Conservation (phyloP, 257 asterid species). For the Plantago elongata region DNA sequence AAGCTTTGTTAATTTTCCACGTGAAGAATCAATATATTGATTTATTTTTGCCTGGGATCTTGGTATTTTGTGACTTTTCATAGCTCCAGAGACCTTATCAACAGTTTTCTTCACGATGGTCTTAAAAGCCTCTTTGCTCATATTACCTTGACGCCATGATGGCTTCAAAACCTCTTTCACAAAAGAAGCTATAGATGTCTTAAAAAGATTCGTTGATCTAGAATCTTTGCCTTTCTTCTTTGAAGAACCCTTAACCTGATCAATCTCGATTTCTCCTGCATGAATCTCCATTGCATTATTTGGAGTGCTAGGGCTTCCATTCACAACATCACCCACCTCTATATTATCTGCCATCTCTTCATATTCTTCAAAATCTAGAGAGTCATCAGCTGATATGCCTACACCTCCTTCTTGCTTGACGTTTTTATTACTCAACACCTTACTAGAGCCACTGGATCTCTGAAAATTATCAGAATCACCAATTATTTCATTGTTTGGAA, state of each 20-base stretch:
- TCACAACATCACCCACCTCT: conserved; percentile 67
- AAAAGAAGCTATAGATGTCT: conserved; percentile 72
- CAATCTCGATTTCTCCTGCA: conserved; percentile 67
- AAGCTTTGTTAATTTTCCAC: conserved; percentile 86
- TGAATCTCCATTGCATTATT: conserved; percentile 40
- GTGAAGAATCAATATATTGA: conserved; percentile 81
- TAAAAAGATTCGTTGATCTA: conserved; percentile 62
- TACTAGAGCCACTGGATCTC: conserved; percentile 43
- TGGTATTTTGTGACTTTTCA: conserved; percentile 76
- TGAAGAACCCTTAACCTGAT: conserved; percentile 60
- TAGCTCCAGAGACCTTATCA: conserved; percentile 95
- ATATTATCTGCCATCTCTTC: conserved; percentile 82
- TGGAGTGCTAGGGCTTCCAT: conserved; percentile 59
- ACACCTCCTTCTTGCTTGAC: conserved; percentile 37
- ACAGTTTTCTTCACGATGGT: conserved; percentile 99
- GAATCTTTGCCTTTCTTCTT: conserved; percentile 61
- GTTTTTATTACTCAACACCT: conserved; percentile 41
- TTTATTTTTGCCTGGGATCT: conserved; percentile 78
- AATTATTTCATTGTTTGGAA: conserved; percentile 39
- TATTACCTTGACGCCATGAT: conserved; percentile 98
- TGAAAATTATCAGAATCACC: conserved; percentile 54
- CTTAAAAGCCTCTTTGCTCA: conserved; percentile 99
- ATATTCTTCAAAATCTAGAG: conserved; percentile 56
- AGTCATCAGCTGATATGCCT: conserved; percentile 34
- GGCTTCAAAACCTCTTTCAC: conserved; percentile 95